A percentile compares a stretch with the other conserved stretches of the same genome.
phyloP scores from a whole-genome alignment of 495 filamentous ascomycete species.

The Trichoderma reesei region DNA sequence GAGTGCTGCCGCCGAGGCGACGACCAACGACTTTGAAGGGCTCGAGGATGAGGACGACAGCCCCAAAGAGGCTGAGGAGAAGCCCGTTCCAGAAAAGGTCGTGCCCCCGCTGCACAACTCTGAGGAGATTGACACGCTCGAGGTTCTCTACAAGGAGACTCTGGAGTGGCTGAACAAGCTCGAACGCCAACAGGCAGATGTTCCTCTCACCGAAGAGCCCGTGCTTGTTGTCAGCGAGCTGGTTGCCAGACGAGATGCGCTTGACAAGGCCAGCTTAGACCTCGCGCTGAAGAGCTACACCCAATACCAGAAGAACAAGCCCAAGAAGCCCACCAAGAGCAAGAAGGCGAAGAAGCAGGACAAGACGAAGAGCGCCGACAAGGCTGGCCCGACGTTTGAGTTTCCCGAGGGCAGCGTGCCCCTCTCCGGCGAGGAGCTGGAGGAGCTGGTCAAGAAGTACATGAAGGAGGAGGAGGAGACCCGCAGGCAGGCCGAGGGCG shows the following conservation, averaged over 20 bases:
- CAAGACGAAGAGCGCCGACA: conserved; percentile 28
- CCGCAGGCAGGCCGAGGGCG: conserved; percentile 18
- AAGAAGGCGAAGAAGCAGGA: conserved; percentile 28
- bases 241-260: conserved; percentile 44
- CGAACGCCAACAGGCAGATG: conserved; percentile 54
- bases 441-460: conserved; percentile 39
- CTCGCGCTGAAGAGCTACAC: conserved; percentile 63
- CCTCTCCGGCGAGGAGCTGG: conserved; percentile 35
- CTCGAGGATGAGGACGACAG: conserved; percentile 49
- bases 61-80: conserved; percentile 28
- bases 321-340: conserved; percentile 42
- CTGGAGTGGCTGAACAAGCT: conserved; percentile 60
- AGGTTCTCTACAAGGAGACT: conserved; percentile 36
- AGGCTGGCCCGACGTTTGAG: conserved; percentile 28
- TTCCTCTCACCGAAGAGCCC: conserved; percentile 59
- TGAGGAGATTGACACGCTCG: conserved; percentile 51
- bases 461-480: conserved; percentile 22
- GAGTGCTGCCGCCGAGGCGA: conserved; percentile 31
- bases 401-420: conserved; percentile 31
- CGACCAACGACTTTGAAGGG: conserved; percentile 46
- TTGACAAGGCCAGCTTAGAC: conserved; percentile 57
- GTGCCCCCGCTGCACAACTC: conserved; percentile 46
- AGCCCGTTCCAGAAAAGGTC: conserved; percentile 30
- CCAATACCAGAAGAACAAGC: conserved; percentile 40
- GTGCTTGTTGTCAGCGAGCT: conserved; percentile 60